Conservation (phyloP, 2,329 filamentous ascomycete genomes). For the Cylindrodendrum hubeiense region DNA sequence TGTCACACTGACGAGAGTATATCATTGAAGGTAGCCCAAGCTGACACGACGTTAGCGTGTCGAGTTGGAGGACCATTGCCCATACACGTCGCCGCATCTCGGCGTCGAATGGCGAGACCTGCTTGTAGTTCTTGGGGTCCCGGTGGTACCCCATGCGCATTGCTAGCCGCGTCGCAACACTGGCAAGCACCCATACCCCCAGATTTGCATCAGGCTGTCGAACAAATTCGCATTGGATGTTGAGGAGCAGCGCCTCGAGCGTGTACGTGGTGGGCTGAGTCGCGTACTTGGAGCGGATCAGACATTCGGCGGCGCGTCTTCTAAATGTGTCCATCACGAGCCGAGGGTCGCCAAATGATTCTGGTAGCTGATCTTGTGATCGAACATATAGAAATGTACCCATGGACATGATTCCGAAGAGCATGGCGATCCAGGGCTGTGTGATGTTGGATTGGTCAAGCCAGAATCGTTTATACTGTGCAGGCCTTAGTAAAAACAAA, state of each 20-base stretch:
- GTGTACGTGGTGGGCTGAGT: conserved; percentile 14
- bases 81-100: conserved; percentile 37
- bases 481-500: background rate
- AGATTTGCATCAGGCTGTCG: conserved; percentile 29
- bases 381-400: conserved; percentile 31
- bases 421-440: conserved; percentile 29
- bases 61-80: conserved; percentile 29
- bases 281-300: conserved; percentile 31
- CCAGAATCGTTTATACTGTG: conserved; percentile 33
- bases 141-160: conserved; percentile 40
- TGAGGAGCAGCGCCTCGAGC: conserved; percentile 30
- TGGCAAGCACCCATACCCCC: conserved; percentile 28
- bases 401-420: conserved; percentile 31
- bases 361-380: conserved; percentile 24
- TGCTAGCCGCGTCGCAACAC: conserved; percentile 29
- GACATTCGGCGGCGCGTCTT: conserved; percentile 31
- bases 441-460: conserved; percentile 9
- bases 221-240: conserved; percentile 32
- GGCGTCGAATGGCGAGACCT: conserved; percentile 28
- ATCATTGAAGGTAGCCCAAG: conserved; percentile 31
- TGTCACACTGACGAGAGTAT: conserved; percentile 30
- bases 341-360: conserved; percentile 20
- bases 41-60: conserved; percentile 30
- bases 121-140: conserved; percentile 22
- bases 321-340: conserved; percentile 27